Conservation (phyloP, 768 basidiomycete genomes). For the Hericium erinaceus region DNA sequence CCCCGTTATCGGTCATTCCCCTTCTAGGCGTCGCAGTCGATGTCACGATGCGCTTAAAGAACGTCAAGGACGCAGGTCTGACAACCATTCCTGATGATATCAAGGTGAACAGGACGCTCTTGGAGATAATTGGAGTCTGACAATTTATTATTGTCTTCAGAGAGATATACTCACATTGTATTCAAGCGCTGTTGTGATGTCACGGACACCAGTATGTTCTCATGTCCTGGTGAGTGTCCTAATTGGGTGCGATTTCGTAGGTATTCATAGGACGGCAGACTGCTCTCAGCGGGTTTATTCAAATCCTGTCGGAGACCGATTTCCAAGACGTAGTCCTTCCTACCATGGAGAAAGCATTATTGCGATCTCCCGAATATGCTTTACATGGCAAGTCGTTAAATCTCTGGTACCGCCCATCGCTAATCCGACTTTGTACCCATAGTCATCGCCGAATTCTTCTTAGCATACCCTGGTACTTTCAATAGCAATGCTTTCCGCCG, state of each 20-base stretch:
- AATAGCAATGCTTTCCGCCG: slow-evolving; percentile 39
- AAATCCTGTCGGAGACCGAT: slow-evolving; percentile 40
- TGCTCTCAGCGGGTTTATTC: slow-evolving; percentile 57
- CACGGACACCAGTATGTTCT: slow-evolving; percentile 49
- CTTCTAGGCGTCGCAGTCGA: slow-evolving; percentile 63
- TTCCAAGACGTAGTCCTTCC: slow-evolving; percentile 52
- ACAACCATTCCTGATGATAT: slow-evolving; percentile 34
- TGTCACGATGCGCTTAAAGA: slow-evolving; percentile 61
- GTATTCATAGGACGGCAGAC: slow-evolving; percentile 22
- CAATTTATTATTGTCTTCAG: slow-evolving; percentile 24
- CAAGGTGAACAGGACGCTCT: slow-evolving; percentile 29
- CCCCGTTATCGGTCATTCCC: slow-evolving; percentile 31
- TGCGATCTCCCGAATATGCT: slow-evolving; percentile 75
- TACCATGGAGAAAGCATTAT: slow-evolving; percentile 66
- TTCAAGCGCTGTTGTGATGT: slow-evolving; percentile 50
- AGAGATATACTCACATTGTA: slow-evolving; percentile 53
- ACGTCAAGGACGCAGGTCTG: slow-evolving; percentile 33
- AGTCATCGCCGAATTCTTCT: slow-evolving; percentile 55
- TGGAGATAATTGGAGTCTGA: background rate
- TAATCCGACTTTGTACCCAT: slow-evolving; percentile 3
- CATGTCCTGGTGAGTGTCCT: slow-evolving; percentile 45
- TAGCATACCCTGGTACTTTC: slow-evolving; percentile 42
- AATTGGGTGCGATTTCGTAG: background rate
- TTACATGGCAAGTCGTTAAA: slow-evolving; percentile 41
- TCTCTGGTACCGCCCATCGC: background rate